Percentiles rank a stretch among this genome's conserved stretches.
Evolutionary conservation across 2,329 filamentous ascomycete species (phyloP).

Genomic region (Stagonosporopsis tanaceti): DNA sequence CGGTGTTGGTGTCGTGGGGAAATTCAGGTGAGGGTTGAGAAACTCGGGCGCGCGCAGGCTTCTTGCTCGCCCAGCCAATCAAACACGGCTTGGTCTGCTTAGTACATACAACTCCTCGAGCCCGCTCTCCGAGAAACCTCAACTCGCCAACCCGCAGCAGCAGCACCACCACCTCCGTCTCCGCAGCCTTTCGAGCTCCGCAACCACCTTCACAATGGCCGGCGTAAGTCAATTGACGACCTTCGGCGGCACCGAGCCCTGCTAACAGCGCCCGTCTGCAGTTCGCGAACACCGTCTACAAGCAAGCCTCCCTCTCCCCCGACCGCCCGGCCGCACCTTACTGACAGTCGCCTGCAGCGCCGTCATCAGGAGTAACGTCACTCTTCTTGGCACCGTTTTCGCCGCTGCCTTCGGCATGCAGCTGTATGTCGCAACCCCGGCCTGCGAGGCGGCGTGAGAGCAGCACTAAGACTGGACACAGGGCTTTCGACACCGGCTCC

Average conservation of each 20-base stretch:
- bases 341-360: slow-evolving; percentile 64
- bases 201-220: slow-evolving; percentile 62
- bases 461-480: slow-evolving; percentile 53
- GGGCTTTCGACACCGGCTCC: slow-evolving; percentile 81
- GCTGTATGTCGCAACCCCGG: slow-evolving; percentile 71
- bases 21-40: slow-evolving; percentile 2
- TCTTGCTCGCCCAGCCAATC: slow-evolving; percentile 36
- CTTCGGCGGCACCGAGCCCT: background rate
- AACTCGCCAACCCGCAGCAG: slow-evolving; percentile 35
- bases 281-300: slow-evolving; percentile 64
- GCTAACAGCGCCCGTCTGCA: slow-evolving; percentile 48
- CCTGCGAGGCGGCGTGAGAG: slow-evolving; percentile 7
- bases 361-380: slow-evolving; percentile 84
- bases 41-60: background rate
- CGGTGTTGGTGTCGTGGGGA: slow-evolving; percentile 4
- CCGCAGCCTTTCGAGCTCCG: slow-evolving; percentile 29
- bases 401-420: slow-evolving; percentile 88
- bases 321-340: slow-evolving; percentile 22
- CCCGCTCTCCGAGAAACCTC: slow-evolving; percentile 20
- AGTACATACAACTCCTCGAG: background rate
- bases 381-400: slow-evolving; percentile 90
- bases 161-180: slow-evolving; percentile 34
- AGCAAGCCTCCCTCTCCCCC: slow-evolving; percentile 49
- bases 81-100: slow-evolving; percentile 26
- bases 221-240: slow-evolving; percentile 59